A percentile compares a stretch with the other conserved stretches of the same genome.
Evolutionary conservation across 1,139 yeast genomes (phyloP).

Genomic region (Pichia kudriavzevii): DNA sequence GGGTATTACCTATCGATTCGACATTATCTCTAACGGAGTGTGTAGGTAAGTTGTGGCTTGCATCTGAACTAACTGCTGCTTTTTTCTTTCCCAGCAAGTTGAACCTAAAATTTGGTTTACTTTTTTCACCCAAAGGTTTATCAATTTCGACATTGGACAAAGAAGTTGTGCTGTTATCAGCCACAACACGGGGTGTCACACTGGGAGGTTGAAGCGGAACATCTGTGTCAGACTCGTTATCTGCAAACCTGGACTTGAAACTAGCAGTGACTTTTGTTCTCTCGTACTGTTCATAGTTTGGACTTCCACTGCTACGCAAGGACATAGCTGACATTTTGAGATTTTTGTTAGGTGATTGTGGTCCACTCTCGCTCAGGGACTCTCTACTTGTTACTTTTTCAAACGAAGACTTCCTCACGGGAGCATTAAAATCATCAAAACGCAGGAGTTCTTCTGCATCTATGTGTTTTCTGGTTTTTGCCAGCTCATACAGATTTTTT

Average conservation of each 20-base stretch:
- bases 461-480: constrained; percentile 22
- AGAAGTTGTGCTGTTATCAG: too few relatives aligned
- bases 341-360: constrained; percentile 5
- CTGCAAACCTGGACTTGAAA: constrained; percentile 44
- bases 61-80: constrained; percentile 1
- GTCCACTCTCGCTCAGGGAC: constrained; percentile 1
- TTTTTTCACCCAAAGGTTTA: too few relatives aligned
- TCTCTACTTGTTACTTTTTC: too few relatives aligned
- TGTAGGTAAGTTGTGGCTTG: too few relatives aligned
- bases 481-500: constrained; percentile 37
- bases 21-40: too few relatives aligned
- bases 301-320: constrained; percentile 18
- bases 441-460: constrained; percentile 11
- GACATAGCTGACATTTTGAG: constrained; percentile 16
- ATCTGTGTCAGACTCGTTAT: constrained; percentile 47
- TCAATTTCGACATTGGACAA: too few relatives aligned
- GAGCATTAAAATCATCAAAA: constrained; percentile 7
- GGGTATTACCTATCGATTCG: neutral
- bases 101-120: constrained; percentile 8
- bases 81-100: constrained; percentile 6
- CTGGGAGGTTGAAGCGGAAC: constrained; percentile 17
- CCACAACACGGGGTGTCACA: too few relatives aligned
- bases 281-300: constrained; percentile 12
- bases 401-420: constrained; percentile 42
- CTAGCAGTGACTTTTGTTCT: constrained; percentile 5